Evolutionary conservation across 805 yeast species (phyloP).

Genomic region (Cyberlindnera xishuangbannaensis): DNA sequence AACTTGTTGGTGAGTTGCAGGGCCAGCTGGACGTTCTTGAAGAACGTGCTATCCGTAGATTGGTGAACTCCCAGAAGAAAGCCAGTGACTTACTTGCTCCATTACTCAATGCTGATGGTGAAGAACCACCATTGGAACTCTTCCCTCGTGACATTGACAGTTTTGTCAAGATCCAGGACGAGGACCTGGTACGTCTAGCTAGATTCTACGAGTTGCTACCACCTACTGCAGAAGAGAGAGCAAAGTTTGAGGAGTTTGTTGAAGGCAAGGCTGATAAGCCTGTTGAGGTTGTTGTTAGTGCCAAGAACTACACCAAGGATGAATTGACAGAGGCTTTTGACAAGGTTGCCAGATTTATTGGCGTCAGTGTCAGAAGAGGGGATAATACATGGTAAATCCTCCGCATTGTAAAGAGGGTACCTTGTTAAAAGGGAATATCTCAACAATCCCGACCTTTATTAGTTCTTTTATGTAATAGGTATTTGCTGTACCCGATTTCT

Average conservation of each 20-base stretch:
- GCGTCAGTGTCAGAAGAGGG: slow-evolving; percentile 51
- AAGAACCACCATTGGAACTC: slow-evolving; percentile 42
- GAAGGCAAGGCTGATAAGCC: slow-evolving; percentile 44
- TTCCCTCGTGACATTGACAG: slow-evolving; percentile 58
- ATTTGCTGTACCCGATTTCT: neutral
- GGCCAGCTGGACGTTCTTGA: slow-evolving; percentile 78
- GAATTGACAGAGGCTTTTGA: slow-evolving; percentile 51
- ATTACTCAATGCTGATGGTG: slow-evolving; percentile 76
- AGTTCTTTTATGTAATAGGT: neutral
- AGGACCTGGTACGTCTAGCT: slow-evolving; percentile 46
- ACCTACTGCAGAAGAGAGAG: slow-evolving; percentile 51
- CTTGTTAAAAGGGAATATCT: neutral
- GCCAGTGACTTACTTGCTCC: slow-evolving; percentile 51
- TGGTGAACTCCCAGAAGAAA: slow-evolving; percentile 51
- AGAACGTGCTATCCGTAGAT: slow-evolving; percentile 67
- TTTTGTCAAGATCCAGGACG: slow-evolving; percentile 41
- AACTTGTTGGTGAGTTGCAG: slow-evolving; percentile 84
- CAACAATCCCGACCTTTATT: neutral
- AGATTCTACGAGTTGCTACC: slow-evolving; percentile 74
- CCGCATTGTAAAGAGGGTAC: neutral
- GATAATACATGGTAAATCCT: slow-evolving; percentile 48
- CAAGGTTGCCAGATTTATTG: slow-evolving; percentile 64
- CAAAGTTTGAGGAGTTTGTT: slow-evolving; percentile 43
- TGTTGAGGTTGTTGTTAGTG: slow-evolving; percentile 22
- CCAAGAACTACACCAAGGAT: slow-evolving; percentile 33